Evolutionary conservation across 495 filamentous ascomycete species (phyloP).

Genomic region (Cudoniella acicularis): DNA sequence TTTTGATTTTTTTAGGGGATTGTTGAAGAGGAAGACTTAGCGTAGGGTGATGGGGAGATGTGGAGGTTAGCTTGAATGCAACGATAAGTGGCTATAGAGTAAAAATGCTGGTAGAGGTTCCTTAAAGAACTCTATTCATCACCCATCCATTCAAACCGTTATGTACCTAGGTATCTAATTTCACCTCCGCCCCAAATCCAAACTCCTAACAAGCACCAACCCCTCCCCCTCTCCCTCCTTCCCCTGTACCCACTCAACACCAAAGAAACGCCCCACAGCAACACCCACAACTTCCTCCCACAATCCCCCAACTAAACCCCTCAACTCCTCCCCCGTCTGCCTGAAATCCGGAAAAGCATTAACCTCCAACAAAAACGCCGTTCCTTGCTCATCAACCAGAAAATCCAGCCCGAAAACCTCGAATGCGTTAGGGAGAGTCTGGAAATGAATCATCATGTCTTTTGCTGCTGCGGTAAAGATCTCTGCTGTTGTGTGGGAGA

Average conservation of each 20-base stretch:
- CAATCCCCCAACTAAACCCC: conserved; percentile 65
- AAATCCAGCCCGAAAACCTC: conserved; percentile 94
- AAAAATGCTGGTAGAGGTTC: too few species aligned
- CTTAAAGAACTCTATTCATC: too few species aligned
- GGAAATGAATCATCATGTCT: conserved; percentile 85
- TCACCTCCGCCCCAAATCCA: conserved; percentile 57
- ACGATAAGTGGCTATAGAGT: too few species aligned
- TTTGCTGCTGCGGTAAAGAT: conserved; percentile 80
- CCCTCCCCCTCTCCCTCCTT: conserved; percentile 25
- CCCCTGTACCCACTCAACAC: conserved; percentile 23
- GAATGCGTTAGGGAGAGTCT: conserved; percentile 80
- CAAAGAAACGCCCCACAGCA: conserved; percentile 63
- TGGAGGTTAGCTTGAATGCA: too few species aligned
- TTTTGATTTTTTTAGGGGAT: conserved; percentile 94
- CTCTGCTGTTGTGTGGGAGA: conserved; percentile 67
- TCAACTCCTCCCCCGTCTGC: conserved; percentile 77
- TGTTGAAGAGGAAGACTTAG: conserved; percentile 77
- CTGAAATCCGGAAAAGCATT: conserved; percentile 95
- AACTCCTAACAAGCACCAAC: conserved; percentile 37
- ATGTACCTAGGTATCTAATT: background rate
- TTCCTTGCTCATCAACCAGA: conserved; percentile 63
- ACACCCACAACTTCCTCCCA: conserved; percentile 68
- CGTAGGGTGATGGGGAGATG: background rate
- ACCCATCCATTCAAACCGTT: too few species aligned
- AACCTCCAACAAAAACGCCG: conserved; percentile 78